Evolutionary conservation across 1,284 basidiomycete genomes (phyloP).

Genomic region (Ustanciosporium gigantosporum): DNA sequence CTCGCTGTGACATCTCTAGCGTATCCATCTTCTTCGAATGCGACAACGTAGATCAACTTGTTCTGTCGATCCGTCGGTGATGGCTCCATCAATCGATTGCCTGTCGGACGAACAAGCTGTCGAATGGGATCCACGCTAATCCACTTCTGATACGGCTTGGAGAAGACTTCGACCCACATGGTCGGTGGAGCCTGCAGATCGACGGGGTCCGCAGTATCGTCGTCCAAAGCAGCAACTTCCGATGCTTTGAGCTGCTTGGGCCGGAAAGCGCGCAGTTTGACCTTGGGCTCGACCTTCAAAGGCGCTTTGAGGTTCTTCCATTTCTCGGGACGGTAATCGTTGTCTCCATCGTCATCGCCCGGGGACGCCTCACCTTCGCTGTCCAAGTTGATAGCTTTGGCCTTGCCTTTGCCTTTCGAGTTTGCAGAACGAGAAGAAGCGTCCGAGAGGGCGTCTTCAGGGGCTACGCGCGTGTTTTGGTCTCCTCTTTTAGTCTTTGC

Average conservation of each 20-base stretch:
- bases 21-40: slow-evolving; percentile 79
- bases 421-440: slow-evolving; percentile 3
- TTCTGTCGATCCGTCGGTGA: slow-evolving; percentile 70
- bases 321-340: slow-evolving; percentile 42
- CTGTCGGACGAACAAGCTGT: slow-evolving; percentile 63
- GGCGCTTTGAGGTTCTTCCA: slow-evolving; percentile 39
- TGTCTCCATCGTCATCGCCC: slow-evolving; percentile 7
- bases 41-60: slow-evolving; percentile 88
- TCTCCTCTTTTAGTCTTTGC: slow-evolving; percentile 1
- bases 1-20: slow-evolving; percentile 66
- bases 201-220: slow-evolving; percentile 55
- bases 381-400: slow-evolving; percentile 5
- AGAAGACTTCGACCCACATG: slow-evolving; percentile 97
- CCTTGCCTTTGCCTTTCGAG: slow-evolving; percentile 16
- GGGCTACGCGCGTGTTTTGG: slow-evolving; percentile 7
- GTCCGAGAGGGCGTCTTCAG: slow-evolving; percentile 17
- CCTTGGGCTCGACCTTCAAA: slow-evolving; percentile 38
- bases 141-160: slow-evolving; percentile 87
- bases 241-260: slow-evolving; percentile 42
- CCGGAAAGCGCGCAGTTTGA: slow-evolving; percentile 34
- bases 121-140: slow-evolving; percentile 84
- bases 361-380: not conserved
- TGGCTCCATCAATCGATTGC: slow-evolving; percentile 73
- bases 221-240: slow-evolving; percentile 30
- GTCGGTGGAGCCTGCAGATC: slow-evolving; percentile 71